Evolutionary conservation across 1,284 basidiomycete species (phyloP), one percentile per base, ranked within the genome.

Genomic region (Cryptococcus amylolentus): DNA sequence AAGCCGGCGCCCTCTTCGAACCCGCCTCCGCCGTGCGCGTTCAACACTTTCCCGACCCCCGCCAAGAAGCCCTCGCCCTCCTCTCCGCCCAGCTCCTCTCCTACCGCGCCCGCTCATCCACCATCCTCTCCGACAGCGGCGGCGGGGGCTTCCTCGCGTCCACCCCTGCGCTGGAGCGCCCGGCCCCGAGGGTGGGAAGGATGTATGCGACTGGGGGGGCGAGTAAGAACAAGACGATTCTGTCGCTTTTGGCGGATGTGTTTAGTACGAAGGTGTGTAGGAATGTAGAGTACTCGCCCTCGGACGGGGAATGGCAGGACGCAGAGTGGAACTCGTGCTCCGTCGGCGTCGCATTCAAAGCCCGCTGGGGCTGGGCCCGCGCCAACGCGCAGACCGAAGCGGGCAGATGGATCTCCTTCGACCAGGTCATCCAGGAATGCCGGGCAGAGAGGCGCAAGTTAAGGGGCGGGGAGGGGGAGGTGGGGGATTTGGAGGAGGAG

Each of bases 151-250:
- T 26, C 54, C 55, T 23, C 14, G 62, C 53, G 26, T 53, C 0
- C 74, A 56, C 62, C 1, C 50, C 62, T 7, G 52, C 51, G 73
- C 46, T 61, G 8, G 44, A 55, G 4, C 27, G 83, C 64, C 40
- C 51, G 13, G 16, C 61, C 77, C 84, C 14, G 81, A 81, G 31
- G 9, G 80, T 91, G 31, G 81, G 82, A 49, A 80, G 88, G 27
- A 82, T 93, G 51, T 85, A 91, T 58, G 80, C 90, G 37, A 87
- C 88, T 0, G 91, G 91, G 27, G 91, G 91, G 16, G 86, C 88
- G 0, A 88, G 88, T 5, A 82, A 82, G 8, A 94, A 94, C 72
- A 76, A 79, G 38, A 83, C 84, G 37, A 88, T 93, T 68, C 82
- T 85, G 35, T 87, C 88, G 64, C 76, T 90, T 49, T 85, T 86